Evolutionary conservation across 768 basidiomycete species (phyloP).

Genomic region (Rhizopogon roseolus): DNA sequence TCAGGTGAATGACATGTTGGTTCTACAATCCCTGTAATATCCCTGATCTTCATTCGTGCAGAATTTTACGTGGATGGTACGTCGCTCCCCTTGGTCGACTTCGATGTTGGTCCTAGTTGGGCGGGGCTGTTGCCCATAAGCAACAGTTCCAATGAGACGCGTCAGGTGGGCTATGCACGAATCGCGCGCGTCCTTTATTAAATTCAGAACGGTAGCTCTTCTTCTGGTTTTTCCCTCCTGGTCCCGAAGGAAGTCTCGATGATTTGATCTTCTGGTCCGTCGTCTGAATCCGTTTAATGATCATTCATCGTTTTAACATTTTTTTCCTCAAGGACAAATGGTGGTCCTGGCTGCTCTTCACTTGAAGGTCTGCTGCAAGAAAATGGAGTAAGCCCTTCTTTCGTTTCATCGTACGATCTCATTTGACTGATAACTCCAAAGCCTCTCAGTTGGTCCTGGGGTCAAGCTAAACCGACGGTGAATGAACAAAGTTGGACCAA

Average conservation of each 20-base stretch:
- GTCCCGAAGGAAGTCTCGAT: conserved; percentile 63
- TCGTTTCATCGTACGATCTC: conserved; percentile 11
- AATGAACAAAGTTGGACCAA: conserved; percentile 79
- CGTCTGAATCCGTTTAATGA: too few relatives aligned
- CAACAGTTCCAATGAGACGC: conserved; percentile 50
- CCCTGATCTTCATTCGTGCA: conserved; percentile 13
- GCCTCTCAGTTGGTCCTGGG: conserved; percentile 56
- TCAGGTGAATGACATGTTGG: conserved; percentile 34
- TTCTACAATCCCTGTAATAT: too few relatives aligned
- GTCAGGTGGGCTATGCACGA: conserved; percentile 39
- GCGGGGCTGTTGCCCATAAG: conserved; percentile 72
- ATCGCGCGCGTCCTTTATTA: background rate
- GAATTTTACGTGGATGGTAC: conserved; percentile 70
- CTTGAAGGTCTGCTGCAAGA: conserved; percentile 69
- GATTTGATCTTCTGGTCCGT: conserved; percentile 70
- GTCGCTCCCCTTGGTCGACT: conserved; percentile 61
- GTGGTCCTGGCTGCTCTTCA: conserved; percentile 77
- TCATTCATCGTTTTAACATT: too few relatives aligned
- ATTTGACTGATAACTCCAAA: conserved; percentile 32
- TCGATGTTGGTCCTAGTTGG: conserved; percentile 74
- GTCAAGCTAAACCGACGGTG: conserved; percentile 55
- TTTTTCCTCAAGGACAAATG: conserved; percentile 57
- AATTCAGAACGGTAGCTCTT: conserved; percentile 44
- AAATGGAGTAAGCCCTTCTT: conserved; percentile 50
- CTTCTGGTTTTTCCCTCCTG: conserved; percentile 84